Evolutionary conservation across 768 basidiomycete species (phyloP).

Genomic region (Chalciporus pseudorubinellus): DNA sequence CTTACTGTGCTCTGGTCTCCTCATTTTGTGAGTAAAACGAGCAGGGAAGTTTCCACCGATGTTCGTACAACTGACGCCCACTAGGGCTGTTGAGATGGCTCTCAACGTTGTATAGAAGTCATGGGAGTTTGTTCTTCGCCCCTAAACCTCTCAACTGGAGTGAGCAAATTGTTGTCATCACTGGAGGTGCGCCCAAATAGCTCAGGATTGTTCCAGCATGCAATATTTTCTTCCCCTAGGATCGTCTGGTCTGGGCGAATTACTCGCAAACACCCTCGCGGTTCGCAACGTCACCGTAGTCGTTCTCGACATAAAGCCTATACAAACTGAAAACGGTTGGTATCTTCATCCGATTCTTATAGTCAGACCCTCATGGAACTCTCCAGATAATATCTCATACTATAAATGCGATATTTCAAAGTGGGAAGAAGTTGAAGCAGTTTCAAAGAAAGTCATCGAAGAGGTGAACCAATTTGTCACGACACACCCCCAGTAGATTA

Average conservation of each 20-base stretch:
- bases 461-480: constrained; percentile 51
- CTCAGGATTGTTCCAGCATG: background rate
- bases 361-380: constrained; percentile 2
- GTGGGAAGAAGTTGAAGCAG: constrained; percentile 77
- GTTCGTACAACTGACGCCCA: constrained; percentile 5
- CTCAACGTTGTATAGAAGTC: constrained; percentile 73
- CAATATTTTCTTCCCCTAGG: constrained; percentile 48
- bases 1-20: constrained; percentile 60
- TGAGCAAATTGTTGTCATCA: constrained; percentile 86
- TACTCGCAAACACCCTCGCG: constrained; percentile 85
- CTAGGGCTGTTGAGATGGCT: constrained; percentile 70
- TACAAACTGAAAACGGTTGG: constrained; percentile 74
- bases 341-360: background rate
- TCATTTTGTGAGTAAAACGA: constrained; percentile 56
- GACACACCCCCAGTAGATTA: background rate
- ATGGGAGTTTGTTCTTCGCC: constrained; percentile 59
- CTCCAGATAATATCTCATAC: constrained; percentile 70
- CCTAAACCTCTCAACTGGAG: constrained; percentile 74
- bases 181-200: constrained; percentile 64
- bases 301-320: constrained; percentile 81
- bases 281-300: constrained; percentile 79
- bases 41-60: constrained; percentile 7
- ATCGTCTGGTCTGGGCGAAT: constrained; percentile 83
- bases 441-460: constrained; percentile 68
- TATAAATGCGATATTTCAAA: constrained; percentile 93